A percentile compares a stretch with the other conserved stretches of the same genome.
Conservation (phyloP, 2,329 filamentous ascomycete genomes). For the Talaromyces atroroseus region DNA sequence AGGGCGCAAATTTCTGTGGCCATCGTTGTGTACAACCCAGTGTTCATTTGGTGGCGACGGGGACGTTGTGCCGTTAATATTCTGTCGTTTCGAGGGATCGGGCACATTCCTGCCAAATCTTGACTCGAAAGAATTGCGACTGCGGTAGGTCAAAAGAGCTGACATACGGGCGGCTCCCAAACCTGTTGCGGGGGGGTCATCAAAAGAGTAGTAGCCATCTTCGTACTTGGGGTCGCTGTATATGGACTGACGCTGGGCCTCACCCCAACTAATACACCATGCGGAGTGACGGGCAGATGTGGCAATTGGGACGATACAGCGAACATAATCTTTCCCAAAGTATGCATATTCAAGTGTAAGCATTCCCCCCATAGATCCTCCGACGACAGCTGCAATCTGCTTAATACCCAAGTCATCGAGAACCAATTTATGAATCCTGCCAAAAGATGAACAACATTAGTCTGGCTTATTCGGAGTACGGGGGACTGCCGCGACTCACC, state of each 20-base stretch:
- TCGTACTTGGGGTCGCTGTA: slow-evolving; percentile 98
- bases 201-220: slow-evolving; percentile 86
- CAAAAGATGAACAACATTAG: background rate
- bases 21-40: slow-evolving; percentile 78
- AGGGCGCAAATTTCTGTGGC: slow-evolving; percentile 59
- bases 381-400: slow-evolving; percentile 51
- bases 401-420: slow-evolving; percentile 51
- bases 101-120: slow-evolving; percentile 91
- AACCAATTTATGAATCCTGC: slow-evolving; percentile 50
- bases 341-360: slow-evolving; percentile 60
- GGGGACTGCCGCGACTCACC: slow-evolving; percentile 51
- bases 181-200: slow-evolving; percentile 79
- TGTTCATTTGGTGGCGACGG: slow-evolving; percentile 63
- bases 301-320: slow-evolving; percentile 51
- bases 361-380: slow-evolving; percentile 57
- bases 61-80: slow-evolving; percentile 64
- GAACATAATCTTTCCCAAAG: slow-evolving; percentile 59
- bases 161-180: slow-evolving; percentile 95
- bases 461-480: background rate
- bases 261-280: slow-evolving; percentile 57
- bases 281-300: slow-evolving; percentile 53
- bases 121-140: slow-evolving; percentile 92
- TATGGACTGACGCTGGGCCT: slow-evolving; percentile 61
- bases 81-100: slow-evolving; percentile 75
- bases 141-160: slow-evolving; percentile 89